phyloP scores from a whole-genome alignment of 169 alveolate species.

The Nephromyces sp. region DNA sequence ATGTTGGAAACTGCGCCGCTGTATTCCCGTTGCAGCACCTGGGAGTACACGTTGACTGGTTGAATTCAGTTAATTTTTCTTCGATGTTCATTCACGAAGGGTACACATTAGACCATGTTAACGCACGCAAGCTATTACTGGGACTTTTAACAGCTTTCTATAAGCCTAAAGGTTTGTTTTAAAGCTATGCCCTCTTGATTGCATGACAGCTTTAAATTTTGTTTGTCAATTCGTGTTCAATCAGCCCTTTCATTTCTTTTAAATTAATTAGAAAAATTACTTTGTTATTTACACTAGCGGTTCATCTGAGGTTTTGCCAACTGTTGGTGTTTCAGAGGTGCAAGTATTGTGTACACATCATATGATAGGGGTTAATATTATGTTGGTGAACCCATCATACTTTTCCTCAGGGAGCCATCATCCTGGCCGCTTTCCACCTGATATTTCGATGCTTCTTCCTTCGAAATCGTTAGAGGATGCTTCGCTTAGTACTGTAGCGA shows the following conservation, averaged over 20 bases:
- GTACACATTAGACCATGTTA: conserved; percentile 20
- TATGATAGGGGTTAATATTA: too few species aligned
- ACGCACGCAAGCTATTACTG: conserved; percentile 18
- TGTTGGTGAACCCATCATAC: too few species aligned
- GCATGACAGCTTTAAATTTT: not conserved
- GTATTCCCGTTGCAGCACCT: conserved; percentile 43
- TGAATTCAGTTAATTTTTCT: conserved; percentile 42
- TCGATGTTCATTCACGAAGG: conserved; percentile 36
- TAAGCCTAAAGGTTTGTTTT: not conserved
- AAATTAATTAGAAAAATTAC: not conserved
- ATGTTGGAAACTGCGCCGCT: conserved; percentile 47
- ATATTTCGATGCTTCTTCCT: too few species aligned
- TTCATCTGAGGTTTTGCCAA: too few species aligned
- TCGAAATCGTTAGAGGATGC: not conserved
- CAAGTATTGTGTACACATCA: too few species aligned
- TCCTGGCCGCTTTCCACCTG: too few species aligned
- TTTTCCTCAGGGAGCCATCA: too few species aligned
- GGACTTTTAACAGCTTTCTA: not conserved
- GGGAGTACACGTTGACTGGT: conserved; percentile 45
- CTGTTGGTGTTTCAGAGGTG: too few species aligned
- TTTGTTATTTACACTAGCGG: too few species aligned
- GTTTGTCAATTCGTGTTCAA: not conserved
- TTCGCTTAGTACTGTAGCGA: not conserved
- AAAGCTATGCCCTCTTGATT: not conserved
- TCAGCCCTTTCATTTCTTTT: not conserved